These are phyloP conservation scores for Psophocarpus tetragonolobus DNA, from an alignment of 306 rosid species.

Conservation along the genomic window DNA sequence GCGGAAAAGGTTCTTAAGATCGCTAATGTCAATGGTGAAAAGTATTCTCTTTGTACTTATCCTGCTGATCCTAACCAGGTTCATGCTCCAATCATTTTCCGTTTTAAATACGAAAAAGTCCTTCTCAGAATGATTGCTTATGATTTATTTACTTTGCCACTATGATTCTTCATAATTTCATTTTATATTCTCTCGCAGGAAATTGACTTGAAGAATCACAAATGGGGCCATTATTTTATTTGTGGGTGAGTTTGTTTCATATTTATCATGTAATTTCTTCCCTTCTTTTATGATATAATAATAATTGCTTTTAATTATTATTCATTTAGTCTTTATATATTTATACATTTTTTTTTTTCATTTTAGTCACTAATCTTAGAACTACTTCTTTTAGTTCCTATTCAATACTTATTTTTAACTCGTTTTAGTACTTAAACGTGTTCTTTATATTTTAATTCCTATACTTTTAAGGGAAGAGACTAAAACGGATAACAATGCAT, in stretches of 20 bases:
- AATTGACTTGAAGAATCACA: conserved; percentile 88
- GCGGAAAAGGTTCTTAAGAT: conserved; percentile 58
- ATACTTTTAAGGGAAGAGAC: too few relatives aligned
- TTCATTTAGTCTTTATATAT: too few relatives aligned
- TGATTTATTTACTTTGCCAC: not conserved
- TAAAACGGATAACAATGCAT: too few relatives aligned
- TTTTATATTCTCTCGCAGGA: conserved; percentile 47
- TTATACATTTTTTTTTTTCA: too few relatives aligned
- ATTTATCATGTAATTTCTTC: not conserved
- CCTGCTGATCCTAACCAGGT: conserved; percentile 94
- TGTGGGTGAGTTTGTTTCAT: conserved; percentile 71
- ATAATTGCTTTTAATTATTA: too few relatives aligned
- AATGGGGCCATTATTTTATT: conserved; percentile 96
- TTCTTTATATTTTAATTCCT: too few relatives aligned
- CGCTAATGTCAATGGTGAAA: conserved; percentile 68
- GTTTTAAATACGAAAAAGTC: not conserved
- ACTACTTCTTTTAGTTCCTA: too few relatives aligned
- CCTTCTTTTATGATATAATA: not conserved
- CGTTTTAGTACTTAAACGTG: too few relatives aligned
- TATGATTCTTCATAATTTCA: not conserved
- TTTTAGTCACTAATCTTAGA: too few relatives aligned
- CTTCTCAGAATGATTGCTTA: not conserved
- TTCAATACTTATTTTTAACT: too few relatives aligned
- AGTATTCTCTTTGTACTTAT: conserved; percentile 71
- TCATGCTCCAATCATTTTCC: not conserved